Percentiles rank a stretch among this genome's conserved stretches.
These are phyloP conservation scores for Hirsutella thompsonii DNA, from an alignment of 2,329 filamentous ascomycete species.

Conservation along the genomic window DNA sequence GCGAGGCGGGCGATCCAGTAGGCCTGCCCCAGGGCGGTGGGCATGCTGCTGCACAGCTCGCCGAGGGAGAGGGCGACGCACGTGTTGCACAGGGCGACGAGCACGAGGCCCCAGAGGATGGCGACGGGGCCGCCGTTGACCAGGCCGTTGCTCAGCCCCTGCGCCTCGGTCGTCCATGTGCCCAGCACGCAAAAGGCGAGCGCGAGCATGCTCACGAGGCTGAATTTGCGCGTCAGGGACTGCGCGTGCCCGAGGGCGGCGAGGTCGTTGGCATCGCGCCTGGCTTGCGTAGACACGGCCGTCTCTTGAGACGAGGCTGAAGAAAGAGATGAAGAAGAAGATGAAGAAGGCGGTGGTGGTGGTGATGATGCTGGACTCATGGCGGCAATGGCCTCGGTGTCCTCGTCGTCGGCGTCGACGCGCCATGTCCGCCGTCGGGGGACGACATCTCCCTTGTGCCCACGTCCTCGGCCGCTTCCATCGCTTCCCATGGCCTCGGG, in stretches of 20 bases:
- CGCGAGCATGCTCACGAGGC: conserved; percentile 41
- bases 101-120: conserved; percentile 40
- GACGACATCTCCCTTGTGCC: too few relatives aligned
- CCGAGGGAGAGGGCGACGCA: conserved; percentile 42
- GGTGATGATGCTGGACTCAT: background rate
- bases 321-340: background rate
- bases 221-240: conserved; percentile 32
- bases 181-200: conserved; percentile 44
- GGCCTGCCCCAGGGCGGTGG: conserved; percentile 45
- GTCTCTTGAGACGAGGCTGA: background rate
- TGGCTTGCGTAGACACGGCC: conserved; percentile 10
- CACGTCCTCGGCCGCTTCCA: too few relatives aligned
- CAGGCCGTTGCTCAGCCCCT: conserved; percentile 32
- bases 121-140: conserved; percentile 39
- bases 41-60: conserved; percentile 45
- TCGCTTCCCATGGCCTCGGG: too few relatives aligned
- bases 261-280: conserved; percentile 24
- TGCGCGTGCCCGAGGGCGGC: conserved; percentile 27
- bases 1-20: conserved; percentile 34
- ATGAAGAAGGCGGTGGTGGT: background rate
- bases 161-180: conserved; percentile 45
- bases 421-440: too few relatives aligned
- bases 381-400: too few relatives aligned
- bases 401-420: too few relatives aligned
- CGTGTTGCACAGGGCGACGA: conserved; percentile 38